Evolutionary conservation across 371 early-diverging fungal genomes (phyloP).

Genomic region (Apophysomyces trapeziformis): DNA sequence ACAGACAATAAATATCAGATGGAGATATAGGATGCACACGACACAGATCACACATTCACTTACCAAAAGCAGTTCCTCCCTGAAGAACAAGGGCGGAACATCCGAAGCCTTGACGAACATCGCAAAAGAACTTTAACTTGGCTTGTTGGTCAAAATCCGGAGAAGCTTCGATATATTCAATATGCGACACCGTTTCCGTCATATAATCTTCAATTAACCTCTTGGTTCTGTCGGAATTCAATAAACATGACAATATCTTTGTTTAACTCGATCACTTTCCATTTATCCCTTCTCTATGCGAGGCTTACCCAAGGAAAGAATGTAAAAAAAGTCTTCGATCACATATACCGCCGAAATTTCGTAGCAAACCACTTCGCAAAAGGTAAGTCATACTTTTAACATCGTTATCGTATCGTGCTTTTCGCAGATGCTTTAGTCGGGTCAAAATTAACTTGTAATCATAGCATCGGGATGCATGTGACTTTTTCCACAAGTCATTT

Average conservation of each 20-base stretch:
- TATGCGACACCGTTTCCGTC: constrained; percentile 61
- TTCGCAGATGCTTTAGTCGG: constrained; percentile 56
- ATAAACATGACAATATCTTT: not conserved
- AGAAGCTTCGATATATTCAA: constrained; percentile 61
- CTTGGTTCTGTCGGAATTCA: constrained; percentile 56
- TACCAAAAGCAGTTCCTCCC: constrained; percentile 75
- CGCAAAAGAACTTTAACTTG: constrained; percentile 71
- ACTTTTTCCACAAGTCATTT: constrained; percentile 62
- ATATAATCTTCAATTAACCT: constrained; percentile 73
- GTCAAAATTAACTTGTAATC: constrained; percentile 69
- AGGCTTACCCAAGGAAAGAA: constrained; percentile 57
- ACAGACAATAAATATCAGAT: not conserved
- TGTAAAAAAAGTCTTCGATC: constrained; percentile 65
- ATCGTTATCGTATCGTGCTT: constrained; percentile 58
- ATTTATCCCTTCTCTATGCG: not conserved
- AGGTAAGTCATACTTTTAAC: constrained; percentile 63
- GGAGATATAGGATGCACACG: too few species aligned
- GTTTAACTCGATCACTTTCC: not conserved
- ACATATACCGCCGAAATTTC: constrained; percentile 77
- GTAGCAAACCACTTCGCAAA: constrained; percentile 63
- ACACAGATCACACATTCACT: not conserved
- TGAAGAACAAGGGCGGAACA: constrained; percentile 72
- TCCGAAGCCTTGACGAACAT: constrained; percentile 71
- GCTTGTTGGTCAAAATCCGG: constrained; percentile 55
- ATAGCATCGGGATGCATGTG: constrained; percentile 61